phyloP scores from a whole-genome alignment of 495 filamentous ascomycete genomes.

The Chaetomium tenue region DNA sequence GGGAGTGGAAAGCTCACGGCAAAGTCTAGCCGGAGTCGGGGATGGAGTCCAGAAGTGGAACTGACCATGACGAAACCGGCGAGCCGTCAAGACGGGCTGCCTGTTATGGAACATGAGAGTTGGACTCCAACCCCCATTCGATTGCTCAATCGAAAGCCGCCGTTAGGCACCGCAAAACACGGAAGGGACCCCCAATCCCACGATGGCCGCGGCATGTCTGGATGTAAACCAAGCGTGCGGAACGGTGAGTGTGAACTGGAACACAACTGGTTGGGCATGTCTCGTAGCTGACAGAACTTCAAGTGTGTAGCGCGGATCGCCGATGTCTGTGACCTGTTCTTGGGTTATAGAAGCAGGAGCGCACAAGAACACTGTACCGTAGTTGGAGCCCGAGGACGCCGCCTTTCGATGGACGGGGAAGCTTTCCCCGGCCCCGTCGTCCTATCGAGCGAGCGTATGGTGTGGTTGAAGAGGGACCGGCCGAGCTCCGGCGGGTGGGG shows the following conservation, averaged over 20 bases:
- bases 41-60: conserved; percentile 8
- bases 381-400: neutral
- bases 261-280: neutral
- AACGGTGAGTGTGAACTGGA: neutral
- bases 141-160: neutral
- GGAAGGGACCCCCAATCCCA: neutral
- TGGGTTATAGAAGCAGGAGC: neutral
- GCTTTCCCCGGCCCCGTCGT: neutral
- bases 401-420: neutral
- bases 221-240: neutral
- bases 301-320: neutral
- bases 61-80: neutral
- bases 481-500: conserved; percentile 10
- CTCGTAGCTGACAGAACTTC: neutral
- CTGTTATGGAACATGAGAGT: neutral
- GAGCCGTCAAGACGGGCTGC: neutral
- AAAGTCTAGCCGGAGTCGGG: conserved; percentile 17
- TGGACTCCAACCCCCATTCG: neutral
- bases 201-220: neutral
- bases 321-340: neutral
- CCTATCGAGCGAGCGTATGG: neutral
- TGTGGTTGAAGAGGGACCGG: conserved; percentile 17
- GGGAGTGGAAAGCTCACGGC: conserved; percentile 2
- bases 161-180: neutral
- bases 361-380: neutral